phyloP scores from a whole-genome alignment of 768 basidiomycete genomes.

The Porphyrellus cyaneotinctus region DNA sequence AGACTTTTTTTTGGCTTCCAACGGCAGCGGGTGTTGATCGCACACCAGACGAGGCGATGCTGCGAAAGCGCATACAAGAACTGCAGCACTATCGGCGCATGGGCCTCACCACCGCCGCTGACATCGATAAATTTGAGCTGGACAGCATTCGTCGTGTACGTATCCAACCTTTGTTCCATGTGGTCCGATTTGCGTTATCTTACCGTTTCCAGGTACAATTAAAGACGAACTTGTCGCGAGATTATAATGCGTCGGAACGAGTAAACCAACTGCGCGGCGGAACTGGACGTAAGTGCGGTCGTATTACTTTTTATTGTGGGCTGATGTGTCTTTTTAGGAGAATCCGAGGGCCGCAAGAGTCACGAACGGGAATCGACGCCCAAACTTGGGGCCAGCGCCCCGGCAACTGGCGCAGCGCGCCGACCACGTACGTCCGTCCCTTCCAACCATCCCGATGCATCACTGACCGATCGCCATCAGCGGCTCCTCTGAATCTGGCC shows the following conservation, averaged over 20 bases:
- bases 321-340: conserved; percentile 22
- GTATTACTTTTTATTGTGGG: conserved; percentile 21
- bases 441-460: not conserved
- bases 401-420: conserved; percentile 37
- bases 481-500: conserved; percentile 79
- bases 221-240: conserved; percentile 54
- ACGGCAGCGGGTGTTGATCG: not conserved
- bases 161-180: not conserved
- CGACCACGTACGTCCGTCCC: conserved; percentile 36
- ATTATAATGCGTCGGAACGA: conserved; percentile 53
- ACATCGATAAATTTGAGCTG: conserved; percentile 84
- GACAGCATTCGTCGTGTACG: conserved; percentile 72
- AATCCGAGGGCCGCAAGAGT: conserved; percentile 52
- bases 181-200: not conserved
- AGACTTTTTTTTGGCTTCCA: conserved; percentile 23
- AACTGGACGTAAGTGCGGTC: conserved; percentile 46
- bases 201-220: conserved; percentile 48
- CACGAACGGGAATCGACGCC: conserved; percentile 62
- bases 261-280: conserved; percentile 44
- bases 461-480: conserved; percentile 23
- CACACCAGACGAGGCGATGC: conserved; percentile 73
- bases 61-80: conserved; percentile 87
- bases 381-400: conserved; percentile 36
- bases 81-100: conserved; percentile 86
- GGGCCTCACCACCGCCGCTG: conserved; percentile 79